Evolutionary conservation across 805 yeast species (phyloP).

Genomic region (Teunomyces pallodes): DNA sequence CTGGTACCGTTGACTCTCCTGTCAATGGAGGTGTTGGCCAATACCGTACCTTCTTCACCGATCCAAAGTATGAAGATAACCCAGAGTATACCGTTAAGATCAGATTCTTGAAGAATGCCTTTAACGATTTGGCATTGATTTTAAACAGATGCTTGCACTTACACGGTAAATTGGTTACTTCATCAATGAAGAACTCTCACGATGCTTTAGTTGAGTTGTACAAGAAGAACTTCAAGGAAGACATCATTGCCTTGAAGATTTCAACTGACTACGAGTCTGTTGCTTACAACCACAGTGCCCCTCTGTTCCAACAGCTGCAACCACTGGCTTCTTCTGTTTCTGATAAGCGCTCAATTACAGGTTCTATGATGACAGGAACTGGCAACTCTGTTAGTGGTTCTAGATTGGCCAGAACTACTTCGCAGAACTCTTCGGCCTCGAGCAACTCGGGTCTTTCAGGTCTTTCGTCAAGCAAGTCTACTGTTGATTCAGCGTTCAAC

Average conservation of each 20-base stretch:
- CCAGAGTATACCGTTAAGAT: slow-evolving; percentile 29
- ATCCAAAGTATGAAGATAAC: slow-evolving; percentile 31
- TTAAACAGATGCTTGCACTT: slow-evolving; percentile 63
- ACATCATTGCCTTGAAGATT: slow-evolving; percentile 47
- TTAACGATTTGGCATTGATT: slow-evolving; percentile 65
- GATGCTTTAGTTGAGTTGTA: slow-evolving; percentile 62
- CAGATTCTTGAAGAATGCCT: slow-evolving; percentile 47
- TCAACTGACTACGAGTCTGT: slow-evolving; percentile 31
- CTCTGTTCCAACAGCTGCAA: slow-evolving; percentile 14
- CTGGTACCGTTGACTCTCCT: slow-evolving; percentile 90
- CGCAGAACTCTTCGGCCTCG: slow-evolving; percentile 20
- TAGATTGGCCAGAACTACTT: slow-evolving; percentile 21
- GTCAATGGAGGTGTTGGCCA: slow-evolving; percentile 91
- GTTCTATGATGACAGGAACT: slow-evolving; percentile 11
- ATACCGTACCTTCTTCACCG: slow-evolving; percentile 65
- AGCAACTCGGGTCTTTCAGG: slow-evolving; percentile 29
- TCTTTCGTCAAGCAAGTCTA: slow-evolving; percentile 19
- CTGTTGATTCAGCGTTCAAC: slow-evolving; percentile 8
- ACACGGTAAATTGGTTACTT: slow-evolving; percentile 64
- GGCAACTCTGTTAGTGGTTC: slow-evolving; percentile 16
- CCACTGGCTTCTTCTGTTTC: slow-evolving; percentile 4
- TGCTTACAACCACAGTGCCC: slow-evolving; percentile 22
- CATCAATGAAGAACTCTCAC: slow-evolving; percentile 59
- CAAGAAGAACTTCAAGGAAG: slow-evolving; percentile 64
- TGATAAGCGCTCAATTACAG: slow-evolving; percentile 22